Evolutionary conservation across 176 grass and related monocot species (phyloP).

Genomic region (Carex parvula): DNA sequence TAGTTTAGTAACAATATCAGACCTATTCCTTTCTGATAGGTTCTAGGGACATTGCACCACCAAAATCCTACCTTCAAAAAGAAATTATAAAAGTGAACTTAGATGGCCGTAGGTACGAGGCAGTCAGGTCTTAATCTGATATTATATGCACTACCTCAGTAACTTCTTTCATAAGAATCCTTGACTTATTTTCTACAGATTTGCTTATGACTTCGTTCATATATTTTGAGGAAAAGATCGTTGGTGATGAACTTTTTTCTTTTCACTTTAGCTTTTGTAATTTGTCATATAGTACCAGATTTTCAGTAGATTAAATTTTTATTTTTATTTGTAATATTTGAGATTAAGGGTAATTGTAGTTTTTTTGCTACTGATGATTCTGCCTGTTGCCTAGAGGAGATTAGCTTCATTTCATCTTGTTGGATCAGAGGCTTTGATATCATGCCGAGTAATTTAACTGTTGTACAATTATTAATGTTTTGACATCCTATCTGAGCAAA

Average conservation of each 20-base stretch:
- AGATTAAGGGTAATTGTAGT: slow-evolving; percentile 3
- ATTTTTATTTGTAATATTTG: not conserved
- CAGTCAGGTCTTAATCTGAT: not conserved
- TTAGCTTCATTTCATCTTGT: not conserved
- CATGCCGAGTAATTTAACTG: not conserved
- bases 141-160: not conserved
- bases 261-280: slow-evolving; percentile 3
- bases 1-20: not conserved
- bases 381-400: not conserved
- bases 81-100: not conserved
- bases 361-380: slow-evolving; percentile 5
- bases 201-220: slow-evolving; percentile 87
- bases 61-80: not conserved
- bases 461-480: not conserved
- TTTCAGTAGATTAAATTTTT: not conserved
- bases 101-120: not conserved
- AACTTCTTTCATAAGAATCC: slow-evolving; percentile 28
- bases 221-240: slow-evolving; percentile 53
- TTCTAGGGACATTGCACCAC: not conserved
- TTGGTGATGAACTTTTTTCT: not conserved
- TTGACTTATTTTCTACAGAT: slow-evolving; percentile 58
- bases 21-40: not conserved
- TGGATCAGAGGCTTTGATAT: not conserved
- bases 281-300: not conserved
- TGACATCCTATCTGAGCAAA: not conserved